phyloP scores from a whole-genome alignment of 2,329 filamentous ascomycete species.

The Aureobasidium melanogenum region DNA sequence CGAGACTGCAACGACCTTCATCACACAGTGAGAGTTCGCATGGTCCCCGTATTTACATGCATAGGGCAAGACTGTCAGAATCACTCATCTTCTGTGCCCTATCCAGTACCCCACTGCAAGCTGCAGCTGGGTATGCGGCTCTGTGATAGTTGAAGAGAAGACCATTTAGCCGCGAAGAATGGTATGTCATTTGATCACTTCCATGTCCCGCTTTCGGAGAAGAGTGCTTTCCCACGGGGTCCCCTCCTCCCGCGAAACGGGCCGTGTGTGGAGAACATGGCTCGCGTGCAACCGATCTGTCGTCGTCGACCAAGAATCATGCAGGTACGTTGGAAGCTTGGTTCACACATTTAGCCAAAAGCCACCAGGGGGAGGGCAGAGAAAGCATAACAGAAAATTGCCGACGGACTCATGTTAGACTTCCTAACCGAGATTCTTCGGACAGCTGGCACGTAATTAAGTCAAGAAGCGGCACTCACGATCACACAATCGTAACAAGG shows the following conservation, averaged over 20 bases:
- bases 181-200: neutral
- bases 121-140: neutral
- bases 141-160: neutral
- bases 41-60: neutral
- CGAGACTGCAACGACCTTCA: no score
- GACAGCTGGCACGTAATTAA: neutral
- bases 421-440: neutral
- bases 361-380: neutral
- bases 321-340: constrained; percentile 1
- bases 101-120: neutral
- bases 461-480: neutral
- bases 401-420: neutral
- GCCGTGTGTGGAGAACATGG: neutral
- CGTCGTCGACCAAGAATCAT: neutral
- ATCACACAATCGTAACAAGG: neutral
- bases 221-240: neutral
- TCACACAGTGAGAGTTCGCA: no score
- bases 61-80: neutral
- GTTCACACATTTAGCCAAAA: neutral
- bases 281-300: neutral
- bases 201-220: neutral
- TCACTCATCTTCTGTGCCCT: neutral
- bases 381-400: neutral
- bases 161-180: constrained; percentile 3
- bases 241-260: neutral